Evolutionary conservation across 768 basidiomycete genomes (phyloP).

Genomic region (Dentipellis sp.): DNA sequence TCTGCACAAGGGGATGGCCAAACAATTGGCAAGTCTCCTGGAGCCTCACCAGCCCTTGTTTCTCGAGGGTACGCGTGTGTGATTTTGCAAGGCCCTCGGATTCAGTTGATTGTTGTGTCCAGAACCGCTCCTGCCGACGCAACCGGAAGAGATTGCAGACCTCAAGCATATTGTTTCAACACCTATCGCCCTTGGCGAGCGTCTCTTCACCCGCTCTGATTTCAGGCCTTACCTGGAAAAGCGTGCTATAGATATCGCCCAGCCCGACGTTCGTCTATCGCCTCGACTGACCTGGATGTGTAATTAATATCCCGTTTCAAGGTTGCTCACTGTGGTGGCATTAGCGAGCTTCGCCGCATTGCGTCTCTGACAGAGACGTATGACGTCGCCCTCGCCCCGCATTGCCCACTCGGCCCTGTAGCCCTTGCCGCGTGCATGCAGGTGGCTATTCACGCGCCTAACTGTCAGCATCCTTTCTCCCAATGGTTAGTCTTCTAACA

Average conservation of each 20-base stretch:
- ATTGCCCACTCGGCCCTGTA: slow-evolving; percentile 65
- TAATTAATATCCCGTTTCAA: slow-evolving; percentile 12
- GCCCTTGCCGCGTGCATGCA: slow-evolving; percentile 66
- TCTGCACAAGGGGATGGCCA: slow-evolving; percentile 61
- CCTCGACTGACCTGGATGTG: background rate
- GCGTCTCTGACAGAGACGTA: slow-evolving; percentile 55
- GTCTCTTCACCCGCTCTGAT: slow-evolving; percentile 53
- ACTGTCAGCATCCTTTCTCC: slow-evolving; percentile 33
- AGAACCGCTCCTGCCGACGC: slow-evolving; percentile 53
- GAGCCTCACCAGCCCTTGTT: slow-evolving; percentile 54
- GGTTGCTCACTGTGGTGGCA: slow-evolving; percentile 54
- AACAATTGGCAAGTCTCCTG: slow-evolving; percentile 51
- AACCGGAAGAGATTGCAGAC: slow-evolving; percentile 53
- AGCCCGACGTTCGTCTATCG: slow-evolving; percentile 45
- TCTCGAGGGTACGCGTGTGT: slow-evolving; percentile 40
- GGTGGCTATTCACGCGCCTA: slow-evolving; percentile 46
- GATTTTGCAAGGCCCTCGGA: too few species aligned
- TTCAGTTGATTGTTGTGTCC: background rate
- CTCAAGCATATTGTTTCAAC: slow-evolving; percentile 43
- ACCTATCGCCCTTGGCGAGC: slow-evolving; percentile 57
- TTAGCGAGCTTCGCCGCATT: slow-evolving; percentile 48
- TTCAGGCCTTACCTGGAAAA: slow-evolving; percentile 58
- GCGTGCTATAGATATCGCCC: slow-evolving; percentile 57
- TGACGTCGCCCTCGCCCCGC: slow-evolving; percentile 64
- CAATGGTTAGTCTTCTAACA: background rate